phyloP scores from a whole-genome alignment of 139 green algal genomes.

The Eudorina sp. region DNA sequence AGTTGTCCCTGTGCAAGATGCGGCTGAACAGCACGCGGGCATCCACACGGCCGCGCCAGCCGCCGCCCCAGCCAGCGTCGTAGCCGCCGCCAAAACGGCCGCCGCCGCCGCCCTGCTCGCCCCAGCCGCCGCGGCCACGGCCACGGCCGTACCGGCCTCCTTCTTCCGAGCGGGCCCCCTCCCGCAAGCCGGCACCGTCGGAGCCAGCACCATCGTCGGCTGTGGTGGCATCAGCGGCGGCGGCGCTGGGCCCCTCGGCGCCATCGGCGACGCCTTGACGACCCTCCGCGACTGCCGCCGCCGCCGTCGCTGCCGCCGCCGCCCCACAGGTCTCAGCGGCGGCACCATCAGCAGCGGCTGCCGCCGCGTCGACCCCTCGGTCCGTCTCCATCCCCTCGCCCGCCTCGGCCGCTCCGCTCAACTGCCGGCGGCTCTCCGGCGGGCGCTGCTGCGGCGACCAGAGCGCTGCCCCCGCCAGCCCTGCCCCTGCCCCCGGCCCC shows the following conservation, averaged over 20 bases:
- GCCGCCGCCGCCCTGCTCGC: neutral
- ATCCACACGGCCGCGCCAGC: neutral
- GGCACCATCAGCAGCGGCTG: neutral
- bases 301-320: neutral
- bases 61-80: neutral
- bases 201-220: too few relatives aligned
- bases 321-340: too few relatives aligned
- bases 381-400: too few relatives aligned
- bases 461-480: neutral
- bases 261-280: too few relatives aligned
- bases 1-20: slow-evolving; percentile 63
- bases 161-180: too few relatives aligned
- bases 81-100: neutral
- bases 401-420: too few relatives aligned
- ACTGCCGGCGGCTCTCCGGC: neutral
- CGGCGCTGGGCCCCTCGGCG: too few relatives aligned
- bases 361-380: neutral
- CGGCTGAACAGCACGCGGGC: slow-evolving; percentile 55
- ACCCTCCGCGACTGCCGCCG: neutral
- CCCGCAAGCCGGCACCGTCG: too few relatives aligned
- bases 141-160: too few relatives aligned
- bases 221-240: too few relatives aligned
- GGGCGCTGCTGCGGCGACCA: neutral
- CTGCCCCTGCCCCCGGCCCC: neutral
- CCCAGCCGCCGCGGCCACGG: neutral